Base-by-base conservation (phyloP, 192 early-diverging fungal genomes). In the Linnemannia schmuckeri region DNA sequence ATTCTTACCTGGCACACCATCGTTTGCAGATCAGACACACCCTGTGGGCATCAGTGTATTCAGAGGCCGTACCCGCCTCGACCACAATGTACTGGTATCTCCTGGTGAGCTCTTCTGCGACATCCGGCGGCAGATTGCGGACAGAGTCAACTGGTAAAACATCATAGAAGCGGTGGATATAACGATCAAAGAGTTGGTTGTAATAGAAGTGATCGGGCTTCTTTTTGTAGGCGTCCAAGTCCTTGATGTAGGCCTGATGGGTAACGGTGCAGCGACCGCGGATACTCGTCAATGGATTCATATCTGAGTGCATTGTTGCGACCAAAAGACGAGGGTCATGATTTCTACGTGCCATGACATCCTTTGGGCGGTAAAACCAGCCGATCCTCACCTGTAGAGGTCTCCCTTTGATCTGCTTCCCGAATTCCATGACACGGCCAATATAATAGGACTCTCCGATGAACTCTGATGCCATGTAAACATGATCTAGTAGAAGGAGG, bases 221-320 rank as follows among this genome's bases (percentile, higher is more conserved):
- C 40, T 85, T 82, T 77, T 89, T 90, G 78, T 95, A 96, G 4
- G 81, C 47, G 2, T 95, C 94, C 74, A 96, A 73, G 49, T 94
- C 90, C 46, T 91, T 87, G 40, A 96, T 90, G 78, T 94, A 91
- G 71, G 93, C 75, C 13, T 89, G 86, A 77, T 98, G 97, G 20
- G 89, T 86, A 35, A 97, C 94, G 27, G 78, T 88, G 88, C 96
- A 97, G 74, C 95, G 96, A 66, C 96, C 97, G 42, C 93, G 92
- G 79, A 98, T 97, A 63, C 93, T 93, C 12, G 92, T 91, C 10
- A 96, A 88, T 20, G 96, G 96, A 72, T 96, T 97, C 81, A 97
- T 78, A 78, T 97, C 97, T 13, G 95, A 94, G 87, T 97, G 93
- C 96, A 98, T 97, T 46, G 95, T 96, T 20, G 97, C 97, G 15